Evolutionary conservation across 352 stramenopile genomes (phyloP).

Genomic region (Phytopythium chamaehyphon): DNA sequence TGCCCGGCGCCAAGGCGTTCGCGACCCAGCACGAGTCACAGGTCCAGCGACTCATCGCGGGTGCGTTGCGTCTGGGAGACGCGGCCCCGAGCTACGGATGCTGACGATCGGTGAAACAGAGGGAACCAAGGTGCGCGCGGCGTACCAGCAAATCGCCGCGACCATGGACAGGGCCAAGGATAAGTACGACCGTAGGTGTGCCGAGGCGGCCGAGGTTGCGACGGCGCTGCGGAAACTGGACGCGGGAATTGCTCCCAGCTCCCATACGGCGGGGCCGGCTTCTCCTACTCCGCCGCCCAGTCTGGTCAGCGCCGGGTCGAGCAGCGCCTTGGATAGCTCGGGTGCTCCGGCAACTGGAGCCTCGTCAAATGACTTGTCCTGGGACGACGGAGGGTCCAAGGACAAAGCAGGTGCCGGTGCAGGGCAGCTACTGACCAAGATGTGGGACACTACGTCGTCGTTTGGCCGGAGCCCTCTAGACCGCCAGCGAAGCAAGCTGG

Average conservation of each 20-base stretch:
- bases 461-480: conserved; percentile 65
- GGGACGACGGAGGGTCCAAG: conserved; percentile 30
- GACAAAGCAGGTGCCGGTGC: conserved; percentile 55
- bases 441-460: conserved; percentile 73
- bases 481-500: conserved; percentile 58
- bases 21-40: conserved; percentile 70
- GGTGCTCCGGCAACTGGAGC: neutral
- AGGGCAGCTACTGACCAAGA: conserved; percentile 72
- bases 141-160: conserved; percentile 54
- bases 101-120: conserved; percentile 25
- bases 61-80: conserved; percentile 25
- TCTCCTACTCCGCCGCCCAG: conserved; percentile 2
- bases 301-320: neutral
- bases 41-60: conserved; percentile 67
- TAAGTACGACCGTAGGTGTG: conserved; percentile 74
- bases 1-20: conserved; percentile 56
- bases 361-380: conserved; percentile 1
- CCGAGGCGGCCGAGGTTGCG: conserved; percentile 58
- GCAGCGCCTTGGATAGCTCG: neutral
- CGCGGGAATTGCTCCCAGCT: conserved; percentile 3
- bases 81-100: too few species aligned
- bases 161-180: conserved; percentile 68
- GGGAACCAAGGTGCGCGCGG: conserved; percentile 63
- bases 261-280: conserved; percentile 1
- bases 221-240: conserved; percentile 28